Evolutionary conservation across 2,329 filamentous ascomycete species (phyloP).

Genomic region (Colletotrichum zoysiae): DNA sequence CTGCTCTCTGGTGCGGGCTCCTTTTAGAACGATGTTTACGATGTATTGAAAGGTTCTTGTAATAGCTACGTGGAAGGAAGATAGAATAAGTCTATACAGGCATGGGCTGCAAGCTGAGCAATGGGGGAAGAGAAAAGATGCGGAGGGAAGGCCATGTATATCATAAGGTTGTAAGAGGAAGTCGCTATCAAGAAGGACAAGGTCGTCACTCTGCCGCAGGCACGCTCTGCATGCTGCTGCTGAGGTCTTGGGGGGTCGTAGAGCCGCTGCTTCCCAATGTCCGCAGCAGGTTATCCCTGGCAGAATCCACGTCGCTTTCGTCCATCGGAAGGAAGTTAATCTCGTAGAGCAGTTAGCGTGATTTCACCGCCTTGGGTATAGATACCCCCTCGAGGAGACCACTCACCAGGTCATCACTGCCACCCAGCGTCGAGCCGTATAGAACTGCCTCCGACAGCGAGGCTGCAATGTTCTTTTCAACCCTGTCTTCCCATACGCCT

Average conservation of each 20-base stretch:
- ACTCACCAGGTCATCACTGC: constrained; percentile 51
- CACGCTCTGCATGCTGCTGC: constrained; percentile 35
- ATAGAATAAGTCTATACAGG: background rate
- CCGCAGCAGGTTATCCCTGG: constrained; percentile 70
- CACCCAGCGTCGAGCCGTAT: constrained; percentile 71
- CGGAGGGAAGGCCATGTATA: constrained; percentile 9
- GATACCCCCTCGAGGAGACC: background rate
- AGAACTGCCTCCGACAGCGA: constrained; percentile 85
- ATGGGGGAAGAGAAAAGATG: background rate
- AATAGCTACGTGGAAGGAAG: constrained; percentile 6
- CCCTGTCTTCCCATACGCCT: constrained; percentile 93
- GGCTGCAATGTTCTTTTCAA: constrained; percentile 80
- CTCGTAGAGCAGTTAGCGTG: constrained; percentile 51
- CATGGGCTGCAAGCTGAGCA: background rate
- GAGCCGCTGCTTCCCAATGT: constrained; percentile 56
- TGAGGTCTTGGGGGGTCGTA: constrained; percentile 42
- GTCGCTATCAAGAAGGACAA: constrained; percentile 30
- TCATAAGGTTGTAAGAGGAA: constrained; percentile 35
- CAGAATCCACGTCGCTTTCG: constrained; percentile 66
- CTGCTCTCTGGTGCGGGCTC: background rate
- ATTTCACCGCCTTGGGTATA: background rate
- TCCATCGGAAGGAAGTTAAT: constrained; percentile 77
- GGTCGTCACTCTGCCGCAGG: constrained; percentile 29
- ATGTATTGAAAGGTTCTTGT: background rate
- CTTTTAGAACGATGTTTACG: constrained; percentile 1